Evolutionary conservation across 2,329 filamentous ascomycete species (phyloP), one percentile per base, ranked within the genome.

Genomic region (Hymenoscyphus fructigenus): DNA sequence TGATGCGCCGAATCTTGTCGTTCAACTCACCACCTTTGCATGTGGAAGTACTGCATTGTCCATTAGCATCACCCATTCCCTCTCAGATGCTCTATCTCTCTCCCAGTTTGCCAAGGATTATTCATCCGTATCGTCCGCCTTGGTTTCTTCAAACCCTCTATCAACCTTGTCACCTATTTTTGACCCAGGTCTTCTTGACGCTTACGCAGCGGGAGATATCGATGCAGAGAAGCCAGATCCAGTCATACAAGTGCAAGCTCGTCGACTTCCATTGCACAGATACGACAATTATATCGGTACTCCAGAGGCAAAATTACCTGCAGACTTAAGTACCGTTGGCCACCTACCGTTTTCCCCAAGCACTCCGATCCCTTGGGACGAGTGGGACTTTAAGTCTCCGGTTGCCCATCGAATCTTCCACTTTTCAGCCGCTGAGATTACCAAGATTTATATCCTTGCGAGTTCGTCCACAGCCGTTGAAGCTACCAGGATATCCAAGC

Each of bases 1-100:
- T 12, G 64, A 69, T 59, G 68, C 71, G 6, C 71, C 73, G 2
- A 70, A 68, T n/a, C 62, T 78, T 65, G 69, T 74, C 4, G 73
- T 80, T 1, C 81, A 83, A 68, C 62, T 82, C 36, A 82, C 74
- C 0, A 64, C 69, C 0, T 80, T 83, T 65, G 65, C 70, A 9
- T 79, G 78, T 59, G 79, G 80, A 0, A 79, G 78, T 2, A 78
- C 78, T 55, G 78, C 76, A 1, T 66, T 84, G 10, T 76, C 77
- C 10, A 71, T 81, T n/a, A 76, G 76, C 57, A 68, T 81, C 23
- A 76, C 79, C 0, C 82, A 84, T 68, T 74, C 75, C 3, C 72
- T 84, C 3, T 78, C 79, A 0, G 82, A 84, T 65, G 81, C 81
- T 1, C 74, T 77, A 20, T 70, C 78, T 0, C 69, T 84, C 62